Evolutionary conservation across 805 yeast species (phyloP).

Genomic region (Sugiyamaella lignohabitans): DNA sequence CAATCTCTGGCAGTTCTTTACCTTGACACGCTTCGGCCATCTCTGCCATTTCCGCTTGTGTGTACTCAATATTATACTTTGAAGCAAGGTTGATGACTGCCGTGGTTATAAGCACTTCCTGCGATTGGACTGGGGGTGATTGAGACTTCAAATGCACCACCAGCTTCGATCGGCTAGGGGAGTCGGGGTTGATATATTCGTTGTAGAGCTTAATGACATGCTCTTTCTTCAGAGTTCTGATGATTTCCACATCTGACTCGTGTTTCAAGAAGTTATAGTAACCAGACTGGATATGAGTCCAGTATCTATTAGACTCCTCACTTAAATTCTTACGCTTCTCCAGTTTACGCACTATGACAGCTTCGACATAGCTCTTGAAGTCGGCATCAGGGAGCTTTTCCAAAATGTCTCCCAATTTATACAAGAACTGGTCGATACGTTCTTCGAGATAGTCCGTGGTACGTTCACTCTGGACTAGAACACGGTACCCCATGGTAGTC

Average conservation of each 20-base stretch:
- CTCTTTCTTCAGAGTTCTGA: constrained; percentile 46
- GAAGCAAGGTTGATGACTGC: constrained; percentile 14
- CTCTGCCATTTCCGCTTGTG: constrained; percentile 12
- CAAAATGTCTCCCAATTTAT: constrained; percentile 40
- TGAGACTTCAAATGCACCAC: constrained; percentile 63
- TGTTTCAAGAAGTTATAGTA: constrained; percentile 66
- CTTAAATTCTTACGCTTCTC: constrained; percentile 70
- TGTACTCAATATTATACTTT: constrained; percentile 10
- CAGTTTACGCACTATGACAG: constrained; percentile 57
- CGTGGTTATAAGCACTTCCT: constrained; percentile 9
- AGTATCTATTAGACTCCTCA: constrained; percentile 66
- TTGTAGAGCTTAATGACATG: constrained; percentile 55
- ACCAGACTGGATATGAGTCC: constrained; percentile 66
- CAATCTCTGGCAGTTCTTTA: constrained; percentile 4
- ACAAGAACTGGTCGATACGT: constrained; percentile 66
- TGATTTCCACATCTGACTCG: constrained; percentile 49
- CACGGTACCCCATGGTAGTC: constrained; percentile 64
- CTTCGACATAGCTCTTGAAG: constrained; percentile 60
- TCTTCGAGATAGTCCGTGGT: constrained; percentile 65
- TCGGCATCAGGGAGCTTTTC: constrained; percentile 53
- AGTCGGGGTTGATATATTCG: constrained; percentile 36
- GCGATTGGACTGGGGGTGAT: constrained; percentile 11
- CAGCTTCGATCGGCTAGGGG: constrained; percentile 37
- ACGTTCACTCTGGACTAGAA: constrained; percentile 80
- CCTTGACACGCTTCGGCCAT: constrained; percentile 10